Evolutionary conservation across 1,284 basidiomycete genomes (phyloP), one percentile per base, ranked within the genome.

Genomic region (Tremellales sp.): DNA sequence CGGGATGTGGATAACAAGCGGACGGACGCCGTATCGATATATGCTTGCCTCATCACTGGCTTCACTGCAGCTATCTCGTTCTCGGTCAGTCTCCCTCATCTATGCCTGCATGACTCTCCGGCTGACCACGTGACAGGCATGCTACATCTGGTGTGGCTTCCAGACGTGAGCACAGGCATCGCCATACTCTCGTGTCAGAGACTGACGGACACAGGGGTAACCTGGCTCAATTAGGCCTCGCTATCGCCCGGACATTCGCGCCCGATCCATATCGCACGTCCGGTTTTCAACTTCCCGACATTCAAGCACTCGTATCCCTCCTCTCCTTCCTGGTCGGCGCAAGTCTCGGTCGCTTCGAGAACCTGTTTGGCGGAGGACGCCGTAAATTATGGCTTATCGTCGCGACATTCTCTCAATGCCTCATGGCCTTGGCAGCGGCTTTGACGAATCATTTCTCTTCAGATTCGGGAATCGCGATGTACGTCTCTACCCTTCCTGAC

Each of bases 61-160:
- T 87, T 83, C 74, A 84, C 88, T 80, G 86, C 64, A 58, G 79
- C 83, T 2, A 77, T 89, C 15, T 83, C 83, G 1, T 91, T 89
- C 76, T 82, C 85, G 41, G 68, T 60, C 40, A 39, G 52, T 45
- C 4, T n/a, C n/a, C n/a, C n/a, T n/a, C 19, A 39, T 19, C 33
- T 21, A 13, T 39, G 15, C 24, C 4, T 36, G 8, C 39, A 40
- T 21, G 8, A 33, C 29, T 33, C n/a, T 33, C 29, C 10, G 8
- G n/a, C n/a, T 10, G 29, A 10, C 10, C 29, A 33, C 31, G 40
- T 27, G 3, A 13, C 41, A 67, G 64, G 85, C 88, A 8, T 79
- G 86, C 53, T 90, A 83, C 67, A 81, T 91, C 21, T 91, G 88
- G 88, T 86, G 85, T 66, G 87, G 85, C 2, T 91, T 90, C 73